A percentile compares a stretch with the other conserved stretches of the same genome.
These are phyloP conservation scores for Kwoniella botswanensis DNA, from an alignment of 768 basidiomycete species.

Conservation along the genomic window DNA sequence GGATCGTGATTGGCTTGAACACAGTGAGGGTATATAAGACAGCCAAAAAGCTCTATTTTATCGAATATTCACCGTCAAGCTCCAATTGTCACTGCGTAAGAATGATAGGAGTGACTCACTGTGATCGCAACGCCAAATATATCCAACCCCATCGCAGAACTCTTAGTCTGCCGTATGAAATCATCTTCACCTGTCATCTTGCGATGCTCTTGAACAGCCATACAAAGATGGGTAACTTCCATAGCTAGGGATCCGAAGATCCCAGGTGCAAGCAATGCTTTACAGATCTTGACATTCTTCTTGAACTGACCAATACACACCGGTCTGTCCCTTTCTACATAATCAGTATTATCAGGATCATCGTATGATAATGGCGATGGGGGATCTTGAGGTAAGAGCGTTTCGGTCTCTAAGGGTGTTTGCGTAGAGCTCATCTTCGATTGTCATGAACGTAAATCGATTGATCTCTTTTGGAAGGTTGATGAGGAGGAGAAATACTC, in stretches of 20 bases:
- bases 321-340: constrained; percentile 30
- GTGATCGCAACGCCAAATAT: constrained; percentile 6
- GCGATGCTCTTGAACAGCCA: constrained; percentile 1
- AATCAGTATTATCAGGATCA: background rate
- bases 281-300: constrained; percentile 28
- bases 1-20: constrained; percentile 12
- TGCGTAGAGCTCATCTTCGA: background rate
- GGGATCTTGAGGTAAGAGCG: constrained; percentile 14
- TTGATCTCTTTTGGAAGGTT: background rate
- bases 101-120: background rate
- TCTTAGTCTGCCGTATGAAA: background rate
- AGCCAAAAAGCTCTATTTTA: background rate
- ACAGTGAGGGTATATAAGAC: background rate
- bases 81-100: no score
- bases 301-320: constrained; percentile 29
- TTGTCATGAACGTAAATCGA: background rate
- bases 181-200: background rate
- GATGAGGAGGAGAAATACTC: no score
- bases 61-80: no score
- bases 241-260: constrained; percentile 19
- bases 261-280: constrained; percentile 17
- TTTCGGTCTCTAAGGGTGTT: constrained; percentile 28
- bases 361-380: background rate
- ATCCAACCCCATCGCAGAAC: background rate
- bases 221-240: constrained; percentile 14